These are phyloP conservation scores for Fremontodendron californicum DNA, from an alignment of 345 rosid species.

Conservation along the genomic window DNA sequence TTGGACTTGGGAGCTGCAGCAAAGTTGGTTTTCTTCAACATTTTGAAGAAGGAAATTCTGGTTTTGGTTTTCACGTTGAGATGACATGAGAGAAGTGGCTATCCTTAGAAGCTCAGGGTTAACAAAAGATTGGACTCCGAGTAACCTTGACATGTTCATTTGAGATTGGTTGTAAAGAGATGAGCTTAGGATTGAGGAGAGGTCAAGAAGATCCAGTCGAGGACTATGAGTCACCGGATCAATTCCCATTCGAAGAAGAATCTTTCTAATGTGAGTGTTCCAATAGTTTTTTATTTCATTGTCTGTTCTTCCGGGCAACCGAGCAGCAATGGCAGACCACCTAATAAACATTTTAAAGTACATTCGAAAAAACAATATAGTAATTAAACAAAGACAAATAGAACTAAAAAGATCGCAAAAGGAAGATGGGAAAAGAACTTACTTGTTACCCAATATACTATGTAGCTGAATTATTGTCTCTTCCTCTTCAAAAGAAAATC, in stretches of 20 bases:
- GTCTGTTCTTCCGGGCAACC: conserved; percentile 80
- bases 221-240: conserved; percentile 83
- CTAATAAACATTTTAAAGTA: conserved; percentile 24
- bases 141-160: conserved; percentile 38
- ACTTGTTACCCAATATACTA: conserved; percentile 69
- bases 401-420: too few relatives aligned
- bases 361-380: background rate
- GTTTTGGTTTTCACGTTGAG: conserved; percentile 23
- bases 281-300: conserved; percentile 79
- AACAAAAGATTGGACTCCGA: conserved; percentile 36
- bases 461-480: conserved; percentile 69
- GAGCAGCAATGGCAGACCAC: conserved; percentile 81
- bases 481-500: conserved; percentile 67
- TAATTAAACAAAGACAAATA: background rate
- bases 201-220: conserved; percentile 62
- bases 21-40: conserved; percentile 32
- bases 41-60: conserved; percentile 18
- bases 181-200: conserved; percentile 52
- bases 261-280: conserved; percentile 79
- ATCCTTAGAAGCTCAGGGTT: conserved; percentile 41
- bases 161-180: conserved; percentile 48
- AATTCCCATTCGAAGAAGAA: conserved; percentile 75
- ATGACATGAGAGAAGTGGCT: conserved; percentile 34
- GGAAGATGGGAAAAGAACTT: conserved; percentile 8
- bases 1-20: conserved; percentile 22